Evolutionary conservation across 805 yeast species (phyloP), one percentile per base, ranked within the genome.

Genomic region (Ogataea nonfermentans): DNA sequence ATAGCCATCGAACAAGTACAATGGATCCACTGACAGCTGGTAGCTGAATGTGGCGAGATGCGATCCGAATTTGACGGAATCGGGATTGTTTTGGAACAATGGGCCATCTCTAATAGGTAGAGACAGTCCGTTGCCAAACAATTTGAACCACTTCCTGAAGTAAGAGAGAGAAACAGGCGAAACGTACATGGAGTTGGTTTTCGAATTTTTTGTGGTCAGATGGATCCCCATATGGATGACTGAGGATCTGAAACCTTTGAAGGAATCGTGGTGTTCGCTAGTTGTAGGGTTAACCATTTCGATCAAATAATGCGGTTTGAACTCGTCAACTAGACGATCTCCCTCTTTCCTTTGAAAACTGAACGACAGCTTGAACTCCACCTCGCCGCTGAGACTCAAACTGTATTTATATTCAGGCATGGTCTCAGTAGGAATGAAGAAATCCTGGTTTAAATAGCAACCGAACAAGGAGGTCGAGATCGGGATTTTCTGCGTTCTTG

Each of bases 121-220:
- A 43, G 87, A 74, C 50, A 81, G 70, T 33, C 81, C 80, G 17
- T 87, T 81, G n/a, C 84, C 75, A 60, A 90, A 90, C 49, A 85
- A 70, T 24, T 66, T 67, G 90, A 95, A 89, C 97, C 97, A 91
- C 4, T 62, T 55, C 48, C 78, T 75, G 62, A 91, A 88, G 42
- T 77, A 82, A 11, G 63, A 55, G 48, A 90, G 66, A 0, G 80
- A 73, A 4, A 65, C 68, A 1, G 95, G 95, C 3, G 87, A 70
- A 31, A 91, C 63, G 56, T 88, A 93, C 30, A 86, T 70, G 0
- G 87, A 68, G 61, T 89, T 90, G 48, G 78, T 74, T 4, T 73
- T 54, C 6, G 52, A 41, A 10, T 37, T 35, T 4, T 40, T 42
- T 4, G 57, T 40, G 2, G 50, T 32, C 10, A 67, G 61, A n/a